phyloP scores from a whole-genome alignment of 2,329 filamentous ascomycete species.

The Fusarium gaditjirri region DNA sequence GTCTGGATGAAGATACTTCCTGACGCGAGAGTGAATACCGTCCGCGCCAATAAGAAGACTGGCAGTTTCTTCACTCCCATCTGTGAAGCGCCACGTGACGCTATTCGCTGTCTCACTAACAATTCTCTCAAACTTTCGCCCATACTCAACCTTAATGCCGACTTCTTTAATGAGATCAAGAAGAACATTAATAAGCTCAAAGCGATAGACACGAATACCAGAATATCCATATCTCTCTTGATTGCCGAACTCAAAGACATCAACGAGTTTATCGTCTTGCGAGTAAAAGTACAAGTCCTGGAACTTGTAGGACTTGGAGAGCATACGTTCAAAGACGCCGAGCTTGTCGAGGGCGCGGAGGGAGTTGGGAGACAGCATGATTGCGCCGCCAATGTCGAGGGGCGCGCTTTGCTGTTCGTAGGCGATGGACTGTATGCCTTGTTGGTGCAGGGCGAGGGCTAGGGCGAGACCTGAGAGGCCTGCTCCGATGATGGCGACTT shows the following conservation, averaged over 20 bases:
- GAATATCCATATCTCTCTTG: slow-evolving; percentile 61
- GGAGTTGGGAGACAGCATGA: slow-evolving; percentile 70
- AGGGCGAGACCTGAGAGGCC: slow-evolving; percentile 63
- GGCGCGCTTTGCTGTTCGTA: slow-evolving; percentile 61
- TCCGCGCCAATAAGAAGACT: slow-evolving; percentile 65
- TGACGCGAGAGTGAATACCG: slow-evolving; percentile 68
- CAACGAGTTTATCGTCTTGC: slow-evolving; percentile 45
- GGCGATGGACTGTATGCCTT: slow-evolving; percentile 60
- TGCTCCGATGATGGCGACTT: slow-evolving; percentile 48
- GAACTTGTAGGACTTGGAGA: slow-evolving; percentile 60
- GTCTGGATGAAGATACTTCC: slow-evolving; percentile 61
- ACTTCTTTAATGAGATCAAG: slow-evolving; percentile 52
- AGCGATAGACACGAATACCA: slow-evolving; percentile 64
- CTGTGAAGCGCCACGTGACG: slow-evolving; percentile 59
- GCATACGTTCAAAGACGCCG: slow-evolving; percentile 59
- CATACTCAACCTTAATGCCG: slow-evolving; percentile 57
- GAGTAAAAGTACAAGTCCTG: slow-evolving; percentile 60
- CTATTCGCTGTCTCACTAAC: slow-evolving; percentile 51
- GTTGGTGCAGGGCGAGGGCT: slow-evolving; percentile 63
- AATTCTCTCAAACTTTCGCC: slow-evolving; percentile 59
- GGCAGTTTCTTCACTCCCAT: slow-evolving; percentile 55
- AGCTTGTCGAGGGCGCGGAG: slow-evolving; percentile 63
- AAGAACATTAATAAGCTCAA: slow-evolving; percentile 62
- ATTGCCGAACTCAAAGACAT: slow-evolving; percentile 60
- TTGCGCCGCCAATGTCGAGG: slow-evolving; percentile 62